Evolutionary conservation across 805 yeast genomes (phyloP).

Genomic region (Candida hungchunana): DNA sequence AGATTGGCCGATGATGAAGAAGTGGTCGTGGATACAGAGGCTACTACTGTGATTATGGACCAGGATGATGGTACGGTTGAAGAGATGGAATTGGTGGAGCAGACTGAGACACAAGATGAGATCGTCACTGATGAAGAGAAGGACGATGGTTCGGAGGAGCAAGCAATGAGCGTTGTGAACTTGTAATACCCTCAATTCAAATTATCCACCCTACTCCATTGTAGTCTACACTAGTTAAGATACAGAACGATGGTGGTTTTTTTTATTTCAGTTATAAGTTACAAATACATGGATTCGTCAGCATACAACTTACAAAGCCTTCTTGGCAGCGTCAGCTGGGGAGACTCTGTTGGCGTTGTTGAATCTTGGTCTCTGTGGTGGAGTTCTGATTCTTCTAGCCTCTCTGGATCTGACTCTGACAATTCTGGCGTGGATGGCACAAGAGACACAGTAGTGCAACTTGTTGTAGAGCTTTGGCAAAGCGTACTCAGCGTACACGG

Average conservation of each 20-base stretch:
- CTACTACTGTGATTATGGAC: not conserved
- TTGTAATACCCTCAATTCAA: too few species aligned
- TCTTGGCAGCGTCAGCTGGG: conserved; percentile 97
- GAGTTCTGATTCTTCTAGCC: conserved; percentile 98
- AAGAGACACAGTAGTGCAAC: conserved; percentile 99
- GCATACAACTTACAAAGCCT: conserved; percentile 53
- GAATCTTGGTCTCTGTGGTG: conserved; percentile 99
- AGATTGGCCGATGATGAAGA: conserved; percentile 15
- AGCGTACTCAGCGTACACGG: conserved; percentile 98
- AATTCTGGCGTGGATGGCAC: conserved; percentile 99
- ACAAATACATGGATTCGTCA: conserved; percentile 6
- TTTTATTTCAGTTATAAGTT: conserved; percentile 7
- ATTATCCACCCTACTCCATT: too few species aligned
- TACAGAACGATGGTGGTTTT: not conserved
- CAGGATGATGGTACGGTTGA: not conserved
- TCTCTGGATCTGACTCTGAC: conserved; percentile 99
- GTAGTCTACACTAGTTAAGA: too few species aligned
- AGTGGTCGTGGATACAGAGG: not conserved
- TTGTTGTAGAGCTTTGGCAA: conserved; percentile 99
- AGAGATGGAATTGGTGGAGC: conserved; percentile 1
- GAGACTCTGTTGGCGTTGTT: conserved; percentile 92
- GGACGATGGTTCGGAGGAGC: not conserved
- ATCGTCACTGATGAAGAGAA: conserved; percentile 1
- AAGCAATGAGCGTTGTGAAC: not conserved
- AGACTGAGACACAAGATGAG: too few species aligned